Base-by-base conservation (phyloP, 73 alveolate genomes). In the Loxodes magnus region DNA sequence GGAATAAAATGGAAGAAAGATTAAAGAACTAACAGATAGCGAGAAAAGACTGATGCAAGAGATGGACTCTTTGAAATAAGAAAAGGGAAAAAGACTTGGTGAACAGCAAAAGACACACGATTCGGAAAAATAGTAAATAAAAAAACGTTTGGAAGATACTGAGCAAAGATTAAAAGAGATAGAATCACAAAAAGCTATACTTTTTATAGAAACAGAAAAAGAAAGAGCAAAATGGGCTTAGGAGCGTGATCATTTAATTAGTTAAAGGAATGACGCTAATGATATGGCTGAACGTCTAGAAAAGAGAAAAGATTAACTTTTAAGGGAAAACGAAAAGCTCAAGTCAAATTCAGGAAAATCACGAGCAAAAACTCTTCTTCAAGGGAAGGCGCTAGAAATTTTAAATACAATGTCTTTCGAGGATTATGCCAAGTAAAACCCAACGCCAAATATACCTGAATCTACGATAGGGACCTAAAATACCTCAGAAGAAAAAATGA, bases 141-240 rank as follows among this genome's bases (percentile, higher is more conserved):
- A 83, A 51, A 53, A 52, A 12, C 87, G 77, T 58, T 59, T 86
- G 6, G 58, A 72, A 2, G 98, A 91, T 30, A 24, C 61, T 20
- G 96, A 90, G 64, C 60, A 57, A 35, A 90, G 77, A 60, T 71
- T 69, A 54, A 75, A 77, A 52, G 83, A 70, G 9, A 81, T 71
- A 6, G 93, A 86, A 68, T 64, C 68, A 14, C 83, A 83, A 63
- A 69, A 84, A 43, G 82, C 91, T 26, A 71, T 59, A 4, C 41
- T 78, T 35, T 46, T 82, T 21, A 60, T 82, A 33, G 95, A 85
- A 50, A 67, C 60, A 35, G 98, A 90, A 64, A 90, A 85, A 52
- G 95, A 89, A 51, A 80, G 87, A 69, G 96, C 98, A 9, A 85
- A 84, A 63, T 86, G 96, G 96, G 77, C 70, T 25, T 62, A 64